Evolutionary conservation across 495 filamentous ascomycete genomes (phyloP), one percentile per base, ranked within the genome.

Genomic region (Talaromyces thailandensis): DNA sequence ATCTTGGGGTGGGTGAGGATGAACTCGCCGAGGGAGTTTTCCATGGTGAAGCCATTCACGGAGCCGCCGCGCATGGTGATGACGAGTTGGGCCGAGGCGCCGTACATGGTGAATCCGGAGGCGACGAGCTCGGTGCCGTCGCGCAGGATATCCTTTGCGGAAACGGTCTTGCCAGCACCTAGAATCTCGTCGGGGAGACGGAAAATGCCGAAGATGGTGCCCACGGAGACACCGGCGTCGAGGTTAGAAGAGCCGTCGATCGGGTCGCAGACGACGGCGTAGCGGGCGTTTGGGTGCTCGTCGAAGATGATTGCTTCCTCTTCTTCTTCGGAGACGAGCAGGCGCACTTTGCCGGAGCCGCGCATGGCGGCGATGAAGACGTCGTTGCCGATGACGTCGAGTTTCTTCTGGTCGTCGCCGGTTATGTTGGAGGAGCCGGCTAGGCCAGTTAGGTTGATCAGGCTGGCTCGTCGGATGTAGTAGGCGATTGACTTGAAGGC

Each of bases 401-500:
- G 89, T 78, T 98, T 98, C 86, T 98, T 98, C 73, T 98, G 94
- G 72, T 97, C 95, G 75, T 98, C 94, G 45, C 94, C 94, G 3
- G 94, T 98, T 25, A 83, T 89, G 77, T 98, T 98, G 64, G 92
- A 89, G 64, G 92, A 95, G 31, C 94, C 94, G 37, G 94, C 94
- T 25, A 98, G 86, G 52, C 94, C 94, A 37, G 91, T 92, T 48
- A 98, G 84, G 80, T 97, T 96, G 75, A 97, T 96, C 56, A 98
- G 80, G n/a, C 92, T 93, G 28, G 94, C 93, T 73, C 94, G 86
- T 68, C 94, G 92, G 77, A 98, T 98, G 81, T 97, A 98, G 84
- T 98, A 96, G 66, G 94, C 93, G 75, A 98, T 98, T 60, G 89
- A 93, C 81, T 98, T 98, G 86, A 98, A 98, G 67, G 94, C 90